A percentile compares a stretch with the other conserved stretches of the same genome.
Conservation (phyloP, 495 filamentous ascomycete species). For the Bacidia rubella region DNA sequence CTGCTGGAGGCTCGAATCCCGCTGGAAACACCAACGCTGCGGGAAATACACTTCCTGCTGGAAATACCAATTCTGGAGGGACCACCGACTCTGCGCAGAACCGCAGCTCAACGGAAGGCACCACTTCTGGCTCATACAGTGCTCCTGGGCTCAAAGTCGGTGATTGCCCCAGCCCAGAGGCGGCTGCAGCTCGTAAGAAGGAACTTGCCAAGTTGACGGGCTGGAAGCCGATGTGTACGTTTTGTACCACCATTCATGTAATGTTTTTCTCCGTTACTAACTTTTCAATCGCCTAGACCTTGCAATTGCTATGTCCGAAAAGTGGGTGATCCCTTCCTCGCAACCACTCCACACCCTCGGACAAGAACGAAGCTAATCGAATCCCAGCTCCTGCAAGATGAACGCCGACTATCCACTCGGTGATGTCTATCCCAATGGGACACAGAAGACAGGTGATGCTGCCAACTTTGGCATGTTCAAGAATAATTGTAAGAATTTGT, state of each 20-base stretch:
- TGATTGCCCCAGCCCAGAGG: not conserved
- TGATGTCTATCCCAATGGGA: not conserved
- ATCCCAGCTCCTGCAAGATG: not conserved
- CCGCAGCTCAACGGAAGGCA: too few species aligned
- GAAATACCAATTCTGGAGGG: too few species aligned
- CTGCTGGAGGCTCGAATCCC: too few species aligned
- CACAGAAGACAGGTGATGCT: slow-evolving; percentile 2
- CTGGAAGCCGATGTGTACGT: not conserved
- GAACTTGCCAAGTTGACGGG: not conserved
- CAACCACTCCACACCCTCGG: not conserved
- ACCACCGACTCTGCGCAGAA: too few species aligned
- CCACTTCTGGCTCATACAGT: too few species aligned
- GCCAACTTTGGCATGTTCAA: slow-evolving; percentile 5
- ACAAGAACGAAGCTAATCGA: not conserved
- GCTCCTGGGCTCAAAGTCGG: not conserved
- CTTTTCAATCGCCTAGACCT: not conserved
- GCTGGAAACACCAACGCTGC: too few species aligned
- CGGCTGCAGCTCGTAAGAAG: not conserved
- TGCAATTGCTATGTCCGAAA: not conserved
- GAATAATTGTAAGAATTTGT: slow-evolving; percentile 1
- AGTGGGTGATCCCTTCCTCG: not conserved
- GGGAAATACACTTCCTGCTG: too few species aligned
- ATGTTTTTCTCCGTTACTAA: too few species aligned
- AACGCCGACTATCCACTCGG: not conserved
- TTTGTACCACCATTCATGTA: not conserved